phyloP scores from a whole-genome alignment of 2,329 filamentous ascomycete species.

The Paecilomyces niveus region DNA sequence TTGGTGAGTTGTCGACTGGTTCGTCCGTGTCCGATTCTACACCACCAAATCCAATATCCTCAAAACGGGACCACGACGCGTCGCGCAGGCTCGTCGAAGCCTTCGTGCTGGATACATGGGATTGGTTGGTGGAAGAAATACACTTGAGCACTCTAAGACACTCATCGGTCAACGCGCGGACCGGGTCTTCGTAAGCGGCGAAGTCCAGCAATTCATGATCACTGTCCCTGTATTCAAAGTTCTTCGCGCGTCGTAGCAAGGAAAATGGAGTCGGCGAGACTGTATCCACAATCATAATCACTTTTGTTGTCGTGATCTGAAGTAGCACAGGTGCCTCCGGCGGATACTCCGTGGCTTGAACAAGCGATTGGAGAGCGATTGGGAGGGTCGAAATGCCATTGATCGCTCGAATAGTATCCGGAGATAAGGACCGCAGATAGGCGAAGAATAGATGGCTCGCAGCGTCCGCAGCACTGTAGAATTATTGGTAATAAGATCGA shows the following conservation, averaged over 20 bases:
- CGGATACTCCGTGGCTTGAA: conserved; percentile 91
- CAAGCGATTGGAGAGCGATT: conserved; percentile 80
- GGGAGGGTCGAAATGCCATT: conserved; percentile 80
- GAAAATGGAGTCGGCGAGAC: conserved; percentile 94
- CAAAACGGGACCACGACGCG: conserved; percentile 93
- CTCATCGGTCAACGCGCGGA: conserved; percentile 84
- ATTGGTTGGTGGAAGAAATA: conserved; percentile 84
- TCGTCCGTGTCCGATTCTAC: conserved; percentile 61
- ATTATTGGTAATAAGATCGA: conserved; percentile 16
- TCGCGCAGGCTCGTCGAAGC: conserved; percentile 68
- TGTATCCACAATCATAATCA: conserved; percentile 92
- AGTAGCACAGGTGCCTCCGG: conserved; percentile 70
- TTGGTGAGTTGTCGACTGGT: background rate
- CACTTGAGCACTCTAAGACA: conserved; percentile 83
- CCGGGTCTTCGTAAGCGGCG: conserved; percentile 80
- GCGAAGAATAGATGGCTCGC: conserved; percentile 97
- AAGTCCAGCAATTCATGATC: conserved; percentile 79
- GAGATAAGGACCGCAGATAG: conserved; percentile 82
- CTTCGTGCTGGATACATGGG: conserved; percentile 62
- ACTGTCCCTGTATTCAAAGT: conserved; percentile 91
- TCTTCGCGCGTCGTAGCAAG: conserved; percentile 78
- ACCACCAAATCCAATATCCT: conserved; percentile 85
- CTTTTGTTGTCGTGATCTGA: conserved; percentile 74
- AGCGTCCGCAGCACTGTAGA: conserved; percentile 75
- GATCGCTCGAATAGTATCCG: conserved; percentile 61